Conservation (phyloP, 23 red algal genomes). For the Gracilaria gracilis region DNA sequence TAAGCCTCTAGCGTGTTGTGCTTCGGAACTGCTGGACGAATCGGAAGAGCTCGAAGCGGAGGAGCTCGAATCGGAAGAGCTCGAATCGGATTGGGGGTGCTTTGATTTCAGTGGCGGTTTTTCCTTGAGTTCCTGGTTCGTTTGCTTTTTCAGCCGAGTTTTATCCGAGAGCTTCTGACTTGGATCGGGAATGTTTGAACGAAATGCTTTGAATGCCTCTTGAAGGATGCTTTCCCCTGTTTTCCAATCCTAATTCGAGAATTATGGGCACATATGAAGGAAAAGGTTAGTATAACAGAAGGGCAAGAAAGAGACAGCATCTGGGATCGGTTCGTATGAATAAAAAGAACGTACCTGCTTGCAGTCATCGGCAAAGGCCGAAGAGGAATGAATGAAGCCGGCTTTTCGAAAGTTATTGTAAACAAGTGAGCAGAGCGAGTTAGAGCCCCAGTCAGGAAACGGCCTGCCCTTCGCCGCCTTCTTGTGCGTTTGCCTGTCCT, state of each 20-base stretch:
- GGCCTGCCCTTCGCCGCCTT: neutral
- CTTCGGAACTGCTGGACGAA: neutral
- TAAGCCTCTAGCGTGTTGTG: neutral
- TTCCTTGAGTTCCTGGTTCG: neutral
- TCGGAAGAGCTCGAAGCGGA: neutral
- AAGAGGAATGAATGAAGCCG: constrained; percentile 9
- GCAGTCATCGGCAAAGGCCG: constrained; percentile 26
- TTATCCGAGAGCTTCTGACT: neutral
- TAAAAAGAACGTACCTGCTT: neutral
- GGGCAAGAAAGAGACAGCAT: neutral
- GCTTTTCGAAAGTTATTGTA: constrained; percentile 1
- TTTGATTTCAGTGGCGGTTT: neutral
- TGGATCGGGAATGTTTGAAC: neutral
- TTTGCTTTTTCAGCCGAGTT: neutral
- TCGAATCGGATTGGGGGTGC: neutral
- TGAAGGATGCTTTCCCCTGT: constrained; percentile 2
- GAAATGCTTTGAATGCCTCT: neutral
- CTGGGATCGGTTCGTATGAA: neutral
- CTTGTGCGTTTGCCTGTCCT: neutral
- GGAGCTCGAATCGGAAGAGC: neutral
- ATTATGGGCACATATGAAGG: neutral
- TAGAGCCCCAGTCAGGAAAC: neutral
- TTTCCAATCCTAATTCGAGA: neutral
- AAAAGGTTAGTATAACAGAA: neutral
- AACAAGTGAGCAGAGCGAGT: neutral